Conservation (phyloP, 2,329 filamentous ascomycete species). For the Scytalidium lignicola region DNA sequence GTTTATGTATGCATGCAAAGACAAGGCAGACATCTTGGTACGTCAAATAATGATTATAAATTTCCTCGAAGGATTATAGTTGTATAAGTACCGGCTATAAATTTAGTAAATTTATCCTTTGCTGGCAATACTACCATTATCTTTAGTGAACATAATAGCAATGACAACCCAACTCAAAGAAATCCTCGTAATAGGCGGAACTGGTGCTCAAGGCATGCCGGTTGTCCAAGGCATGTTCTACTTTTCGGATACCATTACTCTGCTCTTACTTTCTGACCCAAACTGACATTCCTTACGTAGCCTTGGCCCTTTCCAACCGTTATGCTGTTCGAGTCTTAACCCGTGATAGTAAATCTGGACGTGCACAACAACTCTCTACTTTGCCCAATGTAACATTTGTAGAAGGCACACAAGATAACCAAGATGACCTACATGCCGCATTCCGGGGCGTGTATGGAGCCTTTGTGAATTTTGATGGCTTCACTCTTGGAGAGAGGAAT, state of each 20-base stretch:
- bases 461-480: slow-evolving; percentile 20
- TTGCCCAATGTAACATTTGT: slow-evolving; percentile 13
- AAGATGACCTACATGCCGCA: slow-evolving; percentile 1
- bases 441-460: slow-evolving; percentile 12
- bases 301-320: slow-evolving; percentile 2
- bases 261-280: too few relatives aligned
- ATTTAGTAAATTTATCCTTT: too few relatives aligned
- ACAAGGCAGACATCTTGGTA: too few relatives aligned
- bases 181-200: slow-evolving; percentile 43
- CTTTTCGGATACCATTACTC: too few relatives aligned
- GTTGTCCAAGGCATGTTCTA: slow-evolving; percentile 26
- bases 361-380: slow-evolving; percentile 9
- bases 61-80: too few relatives aligned
- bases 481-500: slow-evolving; percentile 17
- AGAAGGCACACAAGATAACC: slow-evolving; percentile 6
- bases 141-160: too few relatives aligned
- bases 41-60: too few relatives aligned
- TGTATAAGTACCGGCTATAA: too few relatives aligned
- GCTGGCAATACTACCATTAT: too few relatives aligned
- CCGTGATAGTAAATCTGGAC: slow-evolving; percentile 4
- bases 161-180: slow-evolving; percentile 44
- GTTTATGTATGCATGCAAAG: too few relatives aligned
- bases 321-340: slow-evolving; percentile 7
- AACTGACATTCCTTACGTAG: neutral
- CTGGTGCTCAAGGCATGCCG: slow-evolving; percentile 32